A percentile compares a stretch with the other conserved stretches of the same genome.
These are phyloP conservation scores for Chaetomium tenue DNA, from an alignment of 495 filamentous ascomycete species.

Conservation along the genomic window DNA sequence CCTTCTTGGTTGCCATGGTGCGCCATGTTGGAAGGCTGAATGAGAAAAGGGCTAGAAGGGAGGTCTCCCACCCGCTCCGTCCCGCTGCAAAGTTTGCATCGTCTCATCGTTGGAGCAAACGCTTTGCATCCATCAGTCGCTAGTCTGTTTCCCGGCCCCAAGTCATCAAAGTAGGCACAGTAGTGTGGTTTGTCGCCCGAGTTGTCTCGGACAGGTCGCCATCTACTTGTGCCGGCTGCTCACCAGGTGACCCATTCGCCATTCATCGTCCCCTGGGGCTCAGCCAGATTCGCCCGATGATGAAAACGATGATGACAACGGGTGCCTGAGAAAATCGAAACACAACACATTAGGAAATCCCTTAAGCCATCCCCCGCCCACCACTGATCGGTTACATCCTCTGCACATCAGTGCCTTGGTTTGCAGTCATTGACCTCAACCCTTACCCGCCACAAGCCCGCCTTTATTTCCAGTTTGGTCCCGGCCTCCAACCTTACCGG, in stretches of 20 bases:
- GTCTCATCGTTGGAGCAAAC: background rate
- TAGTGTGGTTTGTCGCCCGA: background rate
- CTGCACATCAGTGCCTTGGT: slow-evolving; percentile 29
- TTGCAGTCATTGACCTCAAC: slow-evolving; percentile 31
- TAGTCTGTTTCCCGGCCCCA: too few species aligned
- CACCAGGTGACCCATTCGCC: slow-evolving; percentile 2
- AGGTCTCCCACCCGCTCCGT: background rate
- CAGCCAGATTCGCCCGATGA: slow-evolving; percentile 25
- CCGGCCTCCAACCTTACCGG: slow-evolving; percentile 9
- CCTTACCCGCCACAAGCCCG: background rate
- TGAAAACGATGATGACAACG: slow-evolving; percentile 39
- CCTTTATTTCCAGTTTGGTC: too few species aligned
- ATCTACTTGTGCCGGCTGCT: background rate
- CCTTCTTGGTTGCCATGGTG: background rate
- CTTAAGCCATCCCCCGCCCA: slow-evolving; percentile 10
- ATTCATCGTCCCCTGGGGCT: background rate
- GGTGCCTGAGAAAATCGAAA: slow-evolving; percentile 27
- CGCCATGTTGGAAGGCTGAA: too few species aligned
- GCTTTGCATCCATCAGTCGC: too few species aligned
- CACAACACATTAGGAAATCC: background rate
- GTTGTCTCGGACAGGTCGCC: background rate
- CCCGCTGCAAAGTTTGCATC: background rate
- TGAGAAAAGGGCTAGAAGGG: background rate
- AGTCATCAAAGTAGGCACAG: too few species aligned
- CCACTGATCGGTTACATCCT: slow-evolving; percentile 18